Evolutionary conservation across 345 rosid genomes (phyloP).

Genomic region (Pugionium cornutum): DNA sequence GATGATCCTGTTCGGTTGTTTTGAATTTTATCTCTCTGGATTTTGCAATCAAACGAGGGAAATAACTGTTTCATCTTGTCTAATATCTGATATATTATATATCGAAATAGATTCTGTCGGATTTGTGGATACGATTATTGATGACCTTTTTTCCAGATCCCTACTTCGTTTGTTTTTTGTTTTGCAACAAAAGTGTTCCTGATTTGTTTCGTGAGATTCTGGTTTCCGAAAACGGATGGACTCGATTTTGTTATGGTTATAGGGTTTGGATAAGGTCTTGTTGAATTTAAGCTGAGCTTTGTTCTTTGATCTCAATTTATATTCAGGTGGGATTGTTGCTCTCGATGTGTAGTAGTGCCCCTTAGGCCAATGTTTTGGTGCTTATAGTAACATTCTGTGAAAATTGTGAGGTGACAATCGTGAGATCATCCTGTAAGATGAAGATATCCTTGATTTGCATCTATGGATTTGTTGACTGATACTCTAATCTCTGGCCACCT

Average conservation of each 20-base stretch:
- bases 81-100: conserved; percentile 5
- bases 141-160: conserved; percentile 33
- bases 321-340: conserved; percentile 42
- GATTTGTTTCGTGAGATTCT: conserved; percentile 3
- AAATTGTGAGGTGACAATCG: conserved; percentile 25
- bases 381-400: conserved; percentile 22
- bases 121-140: conserved; percentile 29
- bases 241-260: neutral
- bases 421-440: conserved; percentile 44
- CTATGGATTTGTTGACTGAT: conserved; percentile 70
- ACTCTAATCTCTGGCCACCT: conserved; percentile 17
- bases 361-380: conserved; percentile 32
- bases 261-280: conserved; percentile 5
- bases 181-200: neutral
- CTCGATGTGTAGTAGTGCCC: conserved; percentile 27
- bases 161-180: conserved; percentile 1
- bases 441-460: conserved; percentile 57
- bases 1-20: conserved; percentile 39
- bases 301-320: conserved; percentile 24
- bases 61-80: conserved; percentile 16
- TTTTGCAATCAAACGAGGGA: conserved; percentile 20
- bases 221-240: neutral
- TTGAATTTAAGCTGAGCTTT: conserved; percentile 1
- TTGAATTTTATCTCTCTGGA: conserved; percentile 29
- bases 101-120: conserved; percentile 1